A percentile compares a stretch with the other conserved stretches of the same genome.
Evolutionary conservation across 768 basidiomycete genomes (phyloP).

Genomic region (Tricholoma matsutake): DNA sequence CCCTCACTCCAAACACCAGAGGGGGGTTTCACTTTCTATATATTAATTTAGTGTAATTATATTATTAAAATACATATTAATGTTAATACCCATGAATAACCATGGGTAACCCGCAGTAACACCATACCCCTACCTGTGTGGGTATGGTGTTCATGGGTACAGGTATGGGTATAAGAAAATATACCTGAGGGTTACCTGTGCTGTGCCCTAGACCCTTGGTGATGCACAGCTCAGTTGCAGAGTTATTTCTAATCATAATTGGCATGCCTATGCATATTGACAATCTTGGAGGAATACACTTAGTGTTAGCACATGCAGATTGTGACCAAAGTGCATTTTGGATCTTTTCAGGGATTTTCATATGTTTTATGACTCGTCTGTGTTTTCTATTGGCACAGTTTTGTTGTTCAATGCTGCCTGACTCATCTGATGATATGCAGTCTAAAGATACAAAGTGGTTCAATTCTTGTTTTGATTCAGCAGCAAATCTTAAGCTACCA

Average conservation of each 20-base stretch:
- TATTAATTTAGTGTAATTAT: no score
- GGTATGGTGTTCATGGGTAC: neutral
- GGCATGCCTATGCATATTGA: slow-evolving; percentile 31
- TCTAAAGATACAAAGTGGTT: slow-evolving; percentile 26
- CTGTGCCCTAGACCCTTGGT: slow-evolving; percentile 34
- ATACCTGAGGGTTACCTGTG: no score
- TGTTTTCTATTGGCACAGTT: neutral
- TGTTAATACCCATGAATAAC: no score
- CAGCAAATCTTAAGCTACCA: slow-evolving; percentile 29
- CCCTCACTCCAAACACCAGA: no score
- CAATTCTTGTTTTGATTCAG: slow-evolving; percentile 24
- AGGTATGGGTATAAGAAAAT: neutral
- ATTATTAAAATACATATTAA: no score
- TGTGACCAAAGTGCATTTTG: neutral
- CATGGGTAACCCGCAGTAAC: no score
- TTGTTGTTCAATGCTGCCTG: neutral
- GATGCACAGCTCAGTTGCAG: slow-evolving; percentile 32
- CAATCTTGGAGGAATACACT: slow-evolving; percentile 4
- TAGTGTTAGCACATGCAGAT: neutral
- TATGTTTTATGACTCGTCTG: neutral
- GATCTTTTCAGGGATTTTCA: neutral
- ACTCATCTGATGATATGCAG: neutral
- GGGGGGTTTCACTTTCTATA: no score
- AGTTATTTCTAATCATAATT: slow-evolving; percentile 30
- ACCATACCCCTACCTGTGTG: no score